Percentiles rank a stretch among this genome's conserved stretches.
Conservation (phyloP, 495 filamentous ascomycete species). For the Aspergillus heteromorphus region DNA sequence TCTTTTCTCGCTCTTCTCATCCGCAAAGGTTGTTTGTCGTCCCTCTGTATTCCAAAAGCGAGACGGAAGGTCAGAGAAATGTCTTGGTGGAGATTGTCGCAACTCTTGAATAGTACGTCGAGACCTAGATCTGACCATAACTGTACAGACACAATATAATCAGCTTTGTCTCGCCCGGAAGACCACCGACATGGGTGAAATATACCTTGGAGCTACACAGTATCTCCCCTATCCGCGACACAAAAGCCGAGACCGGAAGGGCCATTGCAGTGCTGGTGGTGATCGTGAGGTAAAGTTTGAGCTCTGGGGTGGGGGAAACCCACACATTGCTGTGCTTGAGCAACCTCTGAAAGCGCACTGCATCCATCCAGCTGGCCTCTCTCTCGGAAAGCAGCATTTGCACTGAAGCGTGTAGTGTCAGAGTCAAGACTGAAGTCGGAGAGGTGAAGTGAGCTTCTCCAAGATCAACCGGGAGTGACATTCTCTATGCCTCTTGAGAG, state of each 20-base stretch:
- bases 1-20: slow-evolving; percentile 13
- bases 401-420: slow-evolving; percentile 11
- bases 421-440: slow-evolving; percentile 2
- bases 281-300: slow-evolving; percentile 22
- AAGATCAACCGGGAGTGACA: slow-evolving; percentile 12
- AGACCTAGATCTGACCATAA: slow-evolving; percentile 34
- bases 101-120: slow-evolving; percentile 18
- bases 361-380: background rate
- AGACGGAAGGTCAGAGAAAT: slow-evolving; percentile 10
- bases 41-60: slow-evolving; percentile 22
- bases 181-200: background rate
- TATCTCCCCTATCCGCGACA: slow-evolving; percentile 16
- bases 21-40: background rate
- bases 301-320: slow-evolving; percentile 27
- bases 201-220: slow-evolving; percentile 27
- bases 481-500: background rate
- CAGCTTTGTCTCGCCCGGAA: background rate
- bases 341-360: slow-evolving; percentile 1
- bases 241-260: slow-evolving; percentile 6
- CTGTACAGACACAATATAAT: slow-evolving; percentile 11
- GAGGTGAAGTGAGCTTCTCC: slow-evolving; percentile 6
- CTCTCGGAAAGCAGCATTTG: slow-evolving; percentile 3
- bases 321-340: slow-evolving; percentile 16
- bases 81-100: background rate
- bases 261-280: background rate